These are phyloP conservation scores for Pseudocercospora ulei DNA, from an alignment of 2,329 filamentous ascomycete genomes.

Conservation along the genomic window DNA sequence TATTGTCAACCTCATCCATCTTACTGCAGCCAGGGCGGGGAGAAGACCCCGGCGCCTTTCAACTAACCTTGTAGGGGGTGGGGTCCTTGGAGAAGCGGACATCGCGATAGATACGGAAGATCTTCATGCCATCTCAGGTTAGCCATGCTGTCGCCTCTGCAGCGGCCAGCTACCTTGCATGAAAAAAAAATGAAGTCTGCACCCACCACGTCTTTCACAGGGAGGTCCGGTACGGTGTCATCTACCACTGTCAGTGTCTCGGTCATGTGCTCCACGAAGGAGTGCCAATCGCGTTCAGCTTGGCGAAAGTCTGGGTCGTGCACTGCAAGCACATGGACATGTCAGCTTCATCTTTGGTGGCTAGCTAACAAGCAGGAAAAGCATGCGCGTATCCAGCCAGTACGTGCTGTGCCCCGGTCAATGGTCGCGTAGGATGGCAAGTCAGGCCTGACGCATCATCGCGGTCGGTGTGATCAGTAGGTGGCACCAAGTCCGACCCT, in stretches of 20 bases:
- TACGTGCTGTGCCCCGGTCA: too few relatives aligned
- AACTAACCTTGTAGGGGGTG: slow-evolving; percentile 72
- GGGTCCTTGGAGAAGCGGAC: slow-evolving; percentile 74
- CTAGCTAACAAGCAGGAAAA: too few relatives aligned
- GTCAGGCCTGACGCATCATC: too few relatives aligned
- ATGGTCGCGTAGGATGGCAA: too few relatives aligned
- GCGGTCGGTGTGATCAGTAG: too few relatives aligned
- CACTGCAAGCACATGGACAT: slow-evolving; percentile 42
- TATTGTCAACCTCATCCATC: slow-evolving; percentile 8
- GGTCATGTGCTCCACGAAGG: slow-evolving; percentile 64
- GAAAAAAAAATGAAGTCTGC: too few relatives aligned
- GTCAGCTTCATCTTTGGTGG: too few relatives aligned
- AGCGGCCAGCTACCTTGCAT: too few relatives aligned
- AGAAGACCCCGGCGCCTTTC: not conserved
- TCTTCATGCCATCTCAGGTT: slow-evolving; percentile 34
- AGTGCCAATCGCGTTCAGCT: slow-evolving; percentile 69
- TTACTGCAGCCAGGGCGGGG: slow-evolving; percentile 4
- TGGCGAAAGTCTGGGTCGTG: slow-evolving; percentile 71
- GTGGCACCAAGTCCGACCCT: too few relatives aligned
- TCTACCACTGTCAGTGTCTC: slow-evolving; percentile 62
- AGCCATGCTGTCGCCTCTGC: slow-evolving; percentile 12
- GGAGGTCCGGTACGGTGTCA: slow-evolving; percentile 74
- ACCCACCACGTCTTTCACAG: slow-evolving; percentile 64
- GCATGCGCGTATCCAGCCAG: too few relatives aligned
- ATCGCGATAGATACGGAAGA: slow-evolving; percentile 81